Evolutionary conservation across 768 basidiomycete species (phyloP).

Genomic region (Xerocomellus chrysenteron): DNA sequence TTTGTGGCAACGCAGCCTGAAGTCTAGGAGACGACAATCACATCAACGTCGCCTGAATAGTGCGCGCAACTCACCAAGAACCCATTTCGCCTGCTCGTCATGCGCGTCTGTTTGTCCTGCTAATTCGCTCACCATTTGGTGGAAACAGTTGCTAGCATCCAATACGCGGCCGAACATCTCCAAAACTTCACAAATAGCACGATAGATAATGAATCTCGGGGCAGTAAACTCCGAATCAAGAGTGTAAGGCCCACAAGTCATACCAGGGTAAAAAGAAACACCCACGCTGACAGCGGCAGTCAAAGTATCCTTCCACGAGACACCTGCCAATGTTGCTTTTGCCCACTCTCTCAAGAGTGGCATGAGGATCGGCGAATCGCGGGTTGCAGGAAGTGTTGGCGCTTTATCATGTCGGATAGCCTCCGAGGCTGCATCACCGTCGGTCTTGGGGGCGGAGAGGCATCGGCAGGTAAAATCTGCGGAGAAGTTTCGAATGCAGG

Average conservation of each 20-base stretch:
- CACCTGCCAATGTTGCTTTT: neutral
- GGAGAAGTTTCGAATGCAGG: neutral
- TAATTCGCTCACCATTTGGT: too few species aligned
- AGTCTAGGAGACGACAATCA: too few species aligned
- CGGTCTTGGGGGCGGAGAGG: neutral
- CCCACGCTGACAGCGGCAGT: too few species aligned
- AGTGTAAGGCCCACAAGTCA: neutral
- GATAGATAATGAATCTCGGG: neutral
- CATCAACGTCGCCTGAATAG: neutral
- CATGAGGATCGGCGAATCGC: neutral
- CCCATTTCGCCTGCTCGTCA: too few species aligned
- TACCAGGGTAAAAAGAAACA: neutral
- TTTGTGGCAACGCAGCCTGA: too few species aligned
- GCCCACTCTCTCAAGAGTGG: slow-evolving; percentile 7
- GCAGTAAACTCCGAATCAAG: neutral
- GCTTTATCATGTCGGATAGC: too few species aligned
- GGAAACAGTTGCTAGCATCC: neutral
- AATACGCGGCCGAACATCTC: neutral
- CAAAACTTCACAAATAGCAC: neutral
- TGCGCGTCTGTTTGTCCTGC: too few species aligned
- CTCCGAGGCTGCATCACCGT: neutral
- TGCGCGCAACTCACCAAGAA: too few species aligned
- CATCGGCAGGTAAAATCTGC: neutral
- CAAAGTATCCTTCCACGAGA: too few species aligned
- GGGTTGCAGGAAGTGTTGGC: neutral